phyloP scores from a whole-genome alignment of 768 basidiomycete species.

The Pulveroboletus sp. region DNA sequence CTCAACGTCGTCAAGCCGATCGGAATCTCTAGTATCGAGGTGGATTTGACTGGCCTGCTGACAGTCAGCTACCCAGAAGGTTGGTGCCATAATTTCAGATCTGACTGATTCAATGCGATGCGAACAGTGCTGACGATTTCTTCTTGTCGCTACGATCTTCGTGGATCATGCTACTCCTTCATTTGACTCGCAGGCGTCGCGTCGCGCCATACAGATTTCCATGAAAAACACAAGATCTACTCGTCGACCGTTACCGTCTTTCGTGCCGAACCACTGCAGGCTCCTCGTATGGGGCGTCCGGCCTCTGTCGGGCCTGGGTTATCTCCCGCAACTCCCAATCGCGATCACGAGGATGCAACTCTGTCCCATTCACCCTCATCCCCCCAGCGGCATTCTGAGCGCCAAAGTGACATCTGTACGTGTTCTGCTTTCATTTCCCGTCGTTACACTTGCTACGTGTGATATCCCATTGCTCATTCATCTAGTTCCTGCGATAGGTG shows the following conservation, averaged over 20 bases:
- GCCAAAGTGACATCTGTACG: slow-evolving; percentile 1
- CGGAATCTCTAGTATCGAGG: slow-evolving; percentile 80
- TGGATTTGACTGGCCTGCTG: slow-evolving; percentile 71
- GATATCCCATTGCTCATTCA: background rate
- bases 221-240: slow-evolving; percentile 72
- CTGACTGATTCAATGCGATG: background rate
- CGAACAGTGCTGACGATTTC: background rate
- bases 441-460: background rate
- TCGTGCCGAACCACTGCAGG: slow-evolving; percentile 55
- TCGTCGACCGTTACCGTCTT: slow-evolving; percentile 75
- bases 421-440: background rate
- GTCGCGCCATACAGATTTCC: slow-evolving; percentile 66
- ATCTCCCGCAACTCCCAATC: background rate
- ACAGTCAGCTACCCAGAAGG: slow-evolving; percentile 85
- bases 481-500: background rate
- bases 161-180: background rate
- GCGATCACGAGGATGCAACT: background rate
- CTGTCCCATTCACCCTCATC: background rate
- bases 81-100: slow-evolving; percentile 35
- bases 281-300: slow-evolving; percentile 25
- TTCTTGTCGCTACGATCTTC: background rate
- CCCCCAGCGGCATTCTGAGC: slow-evolving; percentile 4
- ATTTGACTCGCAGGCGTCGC: slow-evolving; percentile 47
- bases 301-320: slow-evolving; percentile 25
- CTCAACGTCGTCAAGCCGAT: slow-evolving; percentile 73